These are phyloP conservation scores for Phytophthora multivora DNA, from an alignment of 352 stramenopile species.

Conservation along the genomic window DNA sequence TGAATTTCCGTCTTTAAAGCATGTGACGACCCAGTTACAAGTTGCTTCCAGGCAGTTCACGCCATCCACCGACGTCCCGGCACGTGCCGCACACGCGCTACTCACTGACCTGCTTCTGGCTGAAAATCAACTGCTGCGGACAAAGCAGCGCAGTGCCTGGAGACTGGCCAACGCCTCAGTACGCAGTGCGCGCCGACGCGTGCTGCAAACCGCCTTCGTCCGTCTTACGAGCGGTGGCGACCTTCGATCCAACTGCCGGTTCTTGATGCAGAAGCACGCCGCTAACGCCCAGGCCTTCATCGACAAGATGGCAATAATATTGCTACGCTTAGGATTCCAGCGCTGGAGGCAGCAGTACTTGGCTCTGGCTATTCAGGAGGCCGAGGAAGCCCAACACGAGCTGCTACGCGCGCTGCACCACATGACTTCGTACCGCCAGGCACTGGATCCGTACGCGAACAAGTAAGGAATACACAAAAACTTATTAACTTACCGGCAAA, in stretches of 20 bases:
- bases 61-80: slow-evolving; percentile 9
- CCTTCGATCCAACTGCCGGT: neutral
- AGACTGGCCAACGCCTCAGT: slow-evolving; percentile 12
- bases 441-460: slow-evolving; percentile 33
- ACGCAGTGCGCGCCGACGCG: slow-evolving; percentile 8
- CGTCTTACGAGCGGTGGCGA: slow-evolving; percentile 5
- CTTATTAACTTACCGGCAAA: slow-evolving; percentile 37
- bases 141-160: slow-evolving; percentile 25
- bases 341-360: slow-evolving; percentile 64
- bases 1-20: slow-evolving; percentile 2
- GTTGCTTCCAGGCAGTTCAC: slow-evolving; percentile 17
- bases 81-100: slow-evolving; percentile 14
- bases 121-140: slow-evolving; percentile 9
- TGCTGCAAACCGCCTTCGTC: slow-evolving; percentile 22
- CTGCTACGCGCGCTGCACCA: slow-evolving; percentile 49
- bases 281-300: slow-evolving; percentile 32
- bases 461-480: slow-evolving; percentile 24
- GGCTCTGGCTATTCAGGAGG: slow-evolving; percentile 41
- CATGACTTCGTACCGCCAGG: slow-evolving; percentile 43
- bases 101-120: slow-evolving; percentile 20
- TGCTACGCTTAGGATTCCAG: slow-evolving; percentile 40
- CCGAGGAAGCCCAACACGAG: slow-evolving; percentile 47
- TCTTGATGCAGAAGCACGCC: slow-evolving; percentile 16
- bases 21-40: slow-evolving; percentile 15
- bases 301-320: slow-evolving; percentile 21